These are phyloP conservation scores for Exophiala dermatitidis DNA, from an alignment of 2,329 filamentous ascomycete genomes.

Conservation along the genomic window DNA sequence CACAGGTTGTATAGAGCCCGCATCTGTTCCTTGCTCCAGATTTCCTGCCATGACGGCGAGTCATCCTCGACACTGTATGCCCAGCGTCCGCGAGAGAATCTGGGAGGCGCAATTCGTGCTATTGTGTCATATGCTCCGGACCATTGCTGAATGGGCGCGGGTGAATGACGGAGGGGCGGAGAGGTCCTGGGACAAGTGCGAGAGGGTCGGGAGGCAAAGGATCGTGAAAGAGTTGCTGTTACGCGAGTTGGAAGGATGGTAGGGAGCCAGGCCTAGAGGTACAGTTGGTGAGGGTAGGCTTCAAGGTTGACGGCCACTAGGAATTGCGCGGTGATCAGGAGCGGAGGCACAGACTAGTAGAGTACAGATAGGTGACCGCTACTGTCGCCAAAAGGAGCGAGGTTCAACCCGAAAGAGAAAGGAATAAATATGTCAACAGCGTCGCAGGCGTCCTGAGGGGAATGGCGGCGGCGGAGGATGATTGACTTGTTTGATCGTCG, in stretches of 20 bases:
- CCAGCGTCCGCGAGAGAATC: background rate
- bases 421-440: background rate
- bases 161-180: too few species aligned
- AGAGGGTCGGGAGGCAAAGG: too few species aligned
- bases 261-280: background rate
- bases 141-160: too few species aligned
- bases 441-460: background rate
- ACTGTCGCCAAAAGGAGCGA: background rate
- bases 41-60: constrained; percentile 17
- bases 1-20: constrained; percentile 35
- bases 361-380: background rate
- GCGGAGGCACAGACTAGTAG: background rate
- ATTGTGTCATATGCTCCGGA: too few species aligned
- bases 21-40: constrained; percentile 20
- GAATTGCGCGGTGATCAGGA: background rate
- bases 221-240: too few species aligned
- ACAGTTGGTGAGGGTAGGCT: background rate
- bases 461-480: too few species aligned
- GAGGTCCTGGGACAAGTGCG: too few species aligned
- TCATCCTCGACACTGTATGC: constrained; percentile 2
- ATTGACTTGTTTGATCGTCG: too few species aligned
- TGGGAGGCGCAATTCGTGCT: background rate
- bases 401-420: background rate
- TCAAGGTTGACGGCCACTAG: too few species aligned
- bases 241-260: too few species aligned